Evolutionary conservation across 164 flowering plant genomes (phyloP), one percentile per base, ranked within the genome.

Genomic region (Vitis amurensis): DNA sequence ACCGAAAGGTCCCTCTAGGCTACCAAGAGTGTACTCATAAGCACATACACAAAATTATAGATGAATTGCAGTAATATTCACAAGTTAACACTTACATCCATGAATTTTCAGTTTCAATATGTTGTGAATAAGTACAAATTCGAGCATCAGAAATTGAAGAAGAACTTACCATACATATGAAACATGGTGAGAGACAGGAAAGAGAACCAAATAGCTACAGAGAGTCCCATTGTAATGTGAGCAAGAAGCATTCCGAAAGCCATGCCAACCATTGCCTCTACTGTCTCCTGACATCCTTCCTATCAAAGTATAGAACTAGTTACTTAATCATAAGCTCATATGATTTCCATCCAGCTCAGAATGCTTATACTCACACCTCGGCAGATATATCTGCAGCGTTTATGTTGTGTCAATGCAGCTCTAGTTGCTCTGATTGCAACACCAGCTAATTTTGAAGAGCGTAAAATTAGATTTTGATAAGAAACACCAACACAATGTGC

Each of bases 401-500:
- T 93, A 82, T 95, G 98, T 65, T 95, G 99, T 49, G 99, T 95
- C 76, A 95, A 80, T 77, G 99, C 99, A 72, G 98, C 99, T 83
- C 98, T 86, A 74, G 99, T 96, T 7, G 99, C 97, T 81, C 98
- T 98, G 82, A 97, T 92, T n/a, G 99, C 99, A 87, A 93, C 98
- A 79, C 99, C 99, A 88, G 99, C 99, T 95, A 73, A 53, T 63
- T 17, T 17, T 55, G 62, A 76, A 64, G 11, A 37, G 71, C 4
- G 23, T n/a, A 69, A 19, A 66, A 37, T 37, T 37, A 37, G 44
- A 37, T 37, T 37, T 37, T 37, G 44, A 37, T 37, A 3, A 37
- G 44, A 37, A 37, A 6, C 7, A 37, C 44, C 44, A 37, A 37
- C 7, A 37, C 44, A 4, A 37, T 37, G 44, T 37, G 44, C 44